These are phyloP conservation scores for Silene noctiflora DNA, from an alignment of 179 eudicot genomes.

Conservation along the genomic window DNA sequence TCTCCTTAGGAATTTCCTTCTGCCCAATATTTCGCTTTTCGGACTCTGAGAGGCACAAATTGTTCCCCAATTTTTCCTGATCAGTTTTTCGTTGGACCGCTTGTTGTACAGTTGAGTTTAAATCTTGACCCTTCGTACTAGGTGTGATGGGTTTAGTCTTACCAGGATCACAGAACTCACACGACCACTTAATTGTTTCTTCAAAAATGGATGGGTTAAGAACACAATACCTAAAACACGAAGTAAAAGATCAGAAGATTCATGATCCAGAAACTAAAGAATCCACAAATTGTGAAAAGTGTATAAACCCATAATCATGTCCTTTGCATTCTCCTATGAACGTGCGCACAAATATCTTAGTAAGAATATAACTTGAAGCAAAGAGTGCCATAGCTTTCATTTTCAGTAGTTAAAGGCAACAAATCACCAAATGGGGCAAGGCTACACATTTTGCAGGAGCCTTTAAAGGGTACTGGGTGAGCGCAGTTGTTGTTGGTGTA, in stretches of 20 bases:
- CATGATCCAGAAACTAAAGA: background rate
- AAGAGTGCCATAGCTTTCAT: background rate
- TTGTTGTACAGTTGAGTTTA: conserved; percentile 5
- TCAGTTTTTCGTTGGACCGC: conserved; percentile 9
- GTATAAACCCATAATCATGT: background rate
- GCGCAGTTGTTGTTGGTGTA: background rate
- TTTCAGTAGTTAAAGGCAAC: background rate
- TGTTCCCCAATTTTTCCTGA: conserved; percentile 16
- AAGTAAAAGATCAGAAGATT: background rate
- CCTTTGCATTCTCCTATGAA: background rate
- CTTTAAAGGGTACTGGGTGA: background rate
- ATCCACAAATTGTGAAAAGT: background rate
- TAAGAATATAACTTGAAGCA: background rate
- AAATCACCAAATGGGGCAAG: background rate
- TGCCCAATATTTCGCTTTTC: conserved; percentile 6
- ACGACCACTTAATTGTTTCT: conserved; percentile 31
- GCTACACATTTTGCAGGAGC: background rate
- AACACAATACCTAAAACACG: conserved; percentile 36
- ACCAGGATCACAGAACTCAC: conserved; percentile 38
- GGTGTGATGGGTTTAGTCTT: background rate
- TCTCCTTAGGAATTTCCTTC: conserved; percentile 1
- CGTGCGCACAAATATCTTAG: background rate
- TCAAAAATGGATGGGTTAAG: conserved; percentile 24
- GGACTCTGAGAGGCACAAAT: background rate
- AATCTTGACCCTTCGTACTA: conserved; percentile 25